phyloP scores from a whole-genome alignment of 495 filamentous ascomycete species.

The Xylaria intraflava region DNA sequence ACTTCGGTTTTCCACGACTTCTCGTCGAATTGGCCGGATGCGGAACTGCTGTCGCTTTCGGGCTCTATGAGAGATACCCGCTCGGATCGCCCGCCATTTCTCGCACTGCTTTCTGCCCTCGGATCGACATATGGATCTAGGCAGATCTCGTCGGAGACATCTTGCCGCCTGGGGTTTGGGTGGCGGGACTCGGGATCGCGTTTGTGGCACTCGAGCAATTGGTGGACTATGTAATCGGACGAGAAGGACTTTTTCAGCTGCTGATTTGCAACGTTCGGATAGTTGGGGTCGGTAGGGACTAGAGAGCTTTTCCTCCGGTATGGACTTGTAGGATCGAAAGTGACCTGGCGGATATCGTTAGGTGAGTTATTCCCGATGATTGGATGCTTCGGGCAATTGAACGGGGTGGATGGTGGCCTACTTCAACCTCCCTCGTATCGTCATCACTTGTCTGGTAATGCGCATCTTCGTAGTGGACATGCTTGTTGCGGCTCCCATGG shows the following conservation, averaged over 20 bases:
- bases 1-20: constrained; percentile 36
- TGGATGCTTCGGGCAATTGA: not conserved
- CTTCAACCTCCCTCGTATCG: constrained; percentile 37
- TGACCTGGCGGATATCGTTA: constrained; percentile 48
- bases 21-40: constrained; percentile 39
- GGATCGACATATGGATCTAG: constrained; percentile 27
- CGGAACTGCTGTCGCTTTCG: constrained; percentile 21
- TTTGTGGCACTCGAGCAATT: constrained; percentile 58
- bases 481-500: constrained; percentile 20
- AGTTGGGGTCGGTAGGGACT: constrained; percentile 50
- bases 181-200: not conserved
- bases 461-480: constrained; percentile 21
- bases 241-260: constrained; percentile 35
- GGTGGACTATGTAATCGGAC: constrained; percentile 75
- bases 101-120: constrained; percentile 21
- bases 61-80: constrained; percentile 15
- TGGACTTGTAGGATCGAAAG: constrained; percentile 62
- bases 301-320: constrained; percentile 84
- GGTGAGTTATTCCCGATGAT: not conserved
- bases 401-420: constrained; percentile 10
- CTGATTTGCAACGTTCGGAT: constrained; percentile 35
- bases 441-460: constrained; percentile 32
- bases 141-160: constrained; percentile 24
- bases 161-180: constrained; percentile 5
- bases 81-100: not conserved